These are phyloP conservation scores for Coccomyxa sp. DNA, from an alignment of 139 green algal genomes.

Conservation along the genomic window DNA sequence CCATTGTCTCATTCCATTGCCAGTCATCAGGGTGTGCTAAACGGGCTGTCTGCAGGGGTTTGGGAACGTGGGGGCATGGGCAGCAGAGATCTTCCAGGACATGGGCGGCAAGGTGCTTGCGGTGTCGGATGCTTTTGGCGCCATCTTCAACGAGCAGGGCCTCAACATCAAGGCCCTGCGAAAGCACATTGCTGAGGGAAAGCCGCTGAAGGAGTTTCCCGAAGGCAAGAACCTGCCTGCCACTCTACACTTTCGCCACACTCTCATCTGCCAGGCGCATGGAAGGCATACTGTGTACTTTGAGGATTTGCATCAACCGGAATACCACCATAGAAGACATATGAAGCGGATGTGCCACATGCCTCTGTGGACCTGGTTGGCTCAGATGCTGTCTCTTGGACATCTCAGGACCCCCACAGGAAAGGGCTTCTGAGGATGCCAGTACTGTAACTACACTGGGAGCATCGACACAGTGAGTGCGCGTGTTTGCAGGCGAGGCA, in stretches of 20 bases:
- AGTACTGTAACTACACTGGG: too few species aligned
- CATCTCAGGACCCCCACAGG: too few species aligned
- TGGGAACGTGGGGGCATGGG: slow-evolving; percentile 80
- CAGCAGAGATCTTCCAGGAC: slow-evolving; percentile 66
- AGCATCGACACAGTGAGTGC: too few species aligned
- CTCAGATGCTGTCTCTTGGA: too few species aligned
- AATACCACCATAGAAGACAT: too few species aligned
- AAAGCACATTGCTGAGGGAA: slow-evolving; percentile 47
- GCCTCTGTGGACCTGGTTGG: too few species aligned
- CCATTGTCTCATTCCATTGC: too few species aligned
- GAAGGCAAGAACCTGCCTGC: too few species aligned
- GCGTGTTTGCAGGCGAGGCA: slow-evolving; percentile 12
- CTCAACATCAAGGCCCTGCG: slow-evolving; percentile 69
- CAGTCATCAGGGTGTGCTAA: too few species aligned
- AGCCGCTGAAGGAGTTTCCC: slow-evolving; percentile 36
- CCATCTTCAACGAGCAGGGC: slow-evolving; percentile 62
- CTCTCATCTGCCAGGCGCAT: background rate
- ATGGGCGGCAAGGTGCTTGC: slow-evolving; percentile 76
- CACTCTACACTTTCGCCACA: background rate
- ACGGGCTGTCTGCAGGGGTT: slow-evolving; percentile 72
- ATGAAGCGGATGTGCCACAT: too few species aligned
- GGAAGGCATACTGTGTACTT: background rate
- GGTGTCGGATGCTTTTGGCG: slow-evolving; percentile 68
- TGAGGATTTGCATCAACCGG: background rate
- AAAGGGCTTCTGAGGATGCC: too few species aligned